A percentile compares a stretch with the other conserved stretches of the same genome.
Evolutionary conservation across 2,329 filamentous ascomycete species (phyloP).

Genomic region (Stagonosporopsis cucurbitacearum): DNA sequence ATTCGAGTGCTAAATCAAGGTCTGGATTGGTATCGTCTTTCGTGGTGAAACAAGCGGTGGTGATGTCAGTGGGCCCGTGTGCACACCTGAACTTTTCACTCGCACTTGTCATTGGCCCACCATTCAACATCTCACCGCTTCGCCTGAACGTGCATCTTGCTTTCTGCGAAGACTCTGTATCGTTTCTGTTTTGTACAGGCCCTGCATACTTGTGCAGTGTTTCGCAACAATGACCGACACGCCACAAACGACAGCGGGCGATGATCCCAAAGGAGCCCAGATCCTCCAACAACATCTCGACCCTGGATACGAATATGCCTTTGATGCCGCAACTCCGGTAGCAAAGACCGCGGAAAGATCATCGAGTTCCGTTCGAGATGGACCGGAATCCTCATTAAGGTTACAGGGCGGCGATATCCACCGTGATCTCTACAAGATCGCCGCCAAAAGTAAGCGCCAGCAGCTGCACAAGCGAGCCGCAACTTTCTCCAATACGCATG

Average conservation of each 20-base stretch:
- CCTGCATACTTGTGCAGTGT: slow-evolving; percentile 1
- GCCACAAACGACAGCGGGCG: slow-evolving; percentile 35
- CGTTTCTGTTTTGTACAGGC: not conserved
- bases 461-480: slow-evolving; percentile 63
- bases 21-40: slow-evolving; percentile 10
- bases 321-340: slow-evolving; percentile 44
- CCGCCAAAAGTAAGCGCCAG: slow-evolving; percentile 60
- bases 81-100: slow-evolving; percentile 34
- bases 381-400: slow-evolving; percentile 69
- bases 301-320: slow-evolving; percentile 50
- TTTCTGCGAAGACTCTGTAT: slow-evolving; percentile 2
- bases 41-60: slow-evolving; percentile 20
- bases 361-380: slow-evolving; percentile 29
- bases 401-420: slow-evolving; percentile 81
- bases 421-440: slow-evolving; percentile 77
- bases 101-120: slow-evolving; percentile 31
- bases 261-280: slow-evolving; percentile 41
- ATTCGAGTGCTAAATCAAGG: not conserved
- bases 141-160: slow-evolving; percentile 11
- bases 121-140: slow-evolving; percentile 31
- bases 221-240: slow-evolving; percentile 36
- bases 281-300: slow-evolving; percentile 53
- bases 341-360: slow-evolving; percentile 35
- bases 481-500: slow-evolving; percentile 67
- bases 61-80: slow-evolving; percentile 37